phyloP scores from a whole-genome alignment of 2,329 filamentous ascomycete species.

The Botrytis paeoniae region DNA sequence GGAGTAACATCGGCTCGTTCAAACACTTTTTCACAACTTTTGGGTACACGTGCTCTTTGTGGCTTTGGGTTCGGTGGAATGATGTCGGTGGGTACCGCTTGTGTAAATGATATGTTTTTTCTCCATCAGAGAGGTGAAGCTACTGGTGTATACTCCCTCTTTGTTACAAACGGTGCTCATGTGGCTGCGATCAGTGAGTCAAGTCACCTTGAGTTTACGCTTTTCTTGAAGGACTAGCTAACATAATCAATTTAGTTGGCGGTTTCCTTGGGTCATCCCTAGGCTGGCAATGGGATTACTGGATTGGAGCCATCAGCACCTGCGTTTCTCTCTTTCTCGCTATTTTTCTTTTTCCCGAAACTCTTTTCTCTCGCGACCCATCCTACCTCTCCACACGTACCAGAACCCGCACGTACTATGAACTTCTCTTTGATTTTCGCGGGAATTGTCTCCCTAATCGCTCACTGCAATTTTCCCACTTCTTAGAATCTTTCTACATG shows the following conservation, averaged over 20 bases:
- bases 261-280: slow-evolving; percentile 33
- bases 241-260: slow-evolving; percentile 26
- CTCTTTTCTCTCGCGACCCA: slow-evolving; percentile 35
- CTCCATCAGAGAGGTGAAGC: slow-evolving; percentile 35
- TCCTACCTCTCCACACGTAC: slow-evolving; percentile 28
- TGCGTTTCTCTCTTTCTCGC: slow-evolving; percentile 30
- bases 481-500: slow-evolving; percentile 34
- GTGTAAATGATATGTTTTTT: slow-evolving; percentile 37
- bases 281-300: slow-evolving; percentile 38
- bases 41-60: slow-evolving; percentile 32
- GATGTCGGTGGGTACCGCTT: slow-evolving; percentile 36
- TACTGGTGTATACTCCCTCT: slow-evolving; percentile 35
- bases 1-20: slow-evolving; percentile 31
- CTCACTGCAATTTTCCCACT: slow-evolving; percentile 30
- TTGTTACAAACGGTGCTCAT: slow-evolving; percentile 36
- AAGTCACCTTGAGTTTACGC: not conserved
- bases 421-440: slow-evolving; percentile 32
- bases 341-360: slow-evolving; percentile 36
- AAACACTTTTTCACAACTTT: slow-evolving; percentile 27
- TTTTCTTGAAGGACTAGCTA: not conserved
- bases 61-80: slow-evolving; percentile 36
- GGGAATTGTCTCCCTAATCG: slow-evolving; percentile 33
- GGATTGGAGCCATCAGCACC: slow-evolving; percentile 33
- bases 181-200: slow-evolving; percentile 33
- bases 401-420: slow-evolving; percentile 28